These are phyloP conservation scores for Chaetomiaceae sp. DNA, from an alignment of 2,329 filamentous ascomycete species.

Conservation along the genomic window DNA sequence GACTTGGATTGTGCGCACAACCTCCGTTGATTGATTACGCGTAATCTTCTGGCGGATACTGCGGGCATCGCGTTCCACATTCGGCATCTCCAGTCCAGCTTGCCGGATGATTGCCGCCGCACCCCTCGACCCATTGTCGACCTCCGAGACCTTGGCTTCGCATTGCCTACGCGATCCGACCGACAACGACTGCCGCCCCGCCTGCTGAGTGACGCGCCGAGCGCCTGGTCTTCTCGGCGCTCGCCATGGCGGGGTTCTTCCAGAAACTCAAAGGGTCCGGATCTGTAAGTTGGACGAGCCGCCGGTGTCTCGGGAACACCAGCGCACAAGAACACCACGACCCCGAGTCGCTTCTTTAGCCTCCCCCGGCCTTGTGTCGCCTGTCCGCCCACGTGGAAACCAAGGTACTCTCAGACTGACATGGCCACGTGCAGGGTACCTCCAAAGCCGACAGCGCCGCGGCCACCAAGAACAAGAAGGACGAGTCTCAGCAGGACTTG, in stretches of 20 bases:
- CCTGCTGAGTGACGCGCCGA: slow-evolving; percentile 20
- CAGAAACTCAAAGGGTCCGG: slow-evolving; percentile 54
- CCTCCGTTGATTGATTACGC: not conserved
- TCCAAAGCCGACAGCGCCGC: slow-evolving; percentile 40
- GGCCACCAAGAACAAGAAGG: slow-evolving; percentile 46
- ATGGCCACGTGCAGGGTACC: slow-evolving; percentile 36
- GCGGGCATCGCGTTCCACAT: not conserved
- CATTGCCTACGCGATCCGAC: slow-evolving; percentile 1
- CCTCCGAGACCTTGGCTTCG: not conserved
- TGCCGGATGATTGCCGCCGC: slow-evolving; percentile 16
- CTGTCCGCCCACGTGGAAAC: slow-evolving; percentile 6
- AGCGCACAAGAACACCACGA: not conserved
- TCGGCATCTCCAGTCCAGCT: not conserved
- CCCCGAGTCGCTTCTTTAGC: not conserved
- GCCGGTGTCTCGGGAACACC: not conserved
- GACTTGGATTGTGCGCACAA: slow-evolving; percentile 10
- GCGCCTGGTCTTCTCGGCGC: slow-evolving; percentile 17
- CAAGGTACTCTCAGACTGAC: slow-evolving; percentile 22
- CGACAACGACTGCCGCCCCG: slow-evolving; percentile 11
- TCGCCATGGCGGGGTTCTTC: slow-evolving; percentile 53
- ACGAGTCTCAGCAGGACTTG: slow-evolving; percentile 53
- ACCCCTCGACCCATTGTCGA: slow-evolving; percentile 4
- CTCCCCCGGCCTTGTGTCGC: slow-evolving; percentile 2
- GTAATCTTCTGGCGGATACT: not conserved
- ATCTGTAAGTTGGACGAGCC: slow-evolving; percentile 43